Base-by-base conservation (phyloP, 2,329 filamentous ascomycete genomes). In the Phyllosticta citribraziliensis region DNA sequence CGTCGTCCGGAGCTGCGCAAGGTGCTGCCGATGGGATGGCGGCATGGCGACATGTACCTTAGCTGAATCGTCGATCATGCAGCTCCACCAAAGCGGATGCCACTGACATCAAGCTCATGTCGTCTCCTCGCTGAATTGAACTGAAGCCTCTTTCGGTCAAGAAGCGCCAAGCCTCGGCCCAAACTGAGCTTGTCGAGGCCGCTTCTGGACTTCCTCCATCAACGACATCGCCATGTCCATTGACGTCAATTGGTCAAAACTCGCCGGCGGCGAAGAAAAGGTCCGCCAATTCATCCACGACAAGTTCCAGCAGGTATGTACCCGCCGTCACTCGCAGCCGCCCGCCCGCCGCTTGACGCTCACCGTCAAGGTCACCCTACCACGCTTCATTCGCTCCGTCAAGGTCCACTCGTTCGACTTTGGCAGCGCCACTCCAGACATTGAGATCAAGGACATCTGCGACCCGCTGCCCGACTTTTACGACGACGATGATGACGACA, bases 401-500 rank as follows among this genome's bases (percentile, higher is more conserved):
- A 88, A 91, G 60, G 92, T 97, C 51, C 92, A 97, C 73, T 87
- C 89, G 64, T 99, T 99, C 75, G 87, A 93, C 65, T 97, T 99
- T 73, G 94, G 94, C 55, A 84, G 80, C 27, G 85, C 93, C 56
- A 81, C 89, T 50, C 94, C 94, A 1, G 84, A 89, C 67, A 83
- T 99, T 52, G 91, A 95, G 71, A 87, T 99, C 69, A 97, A 97
- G 76, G 94, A 97, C 73, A 92, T 99, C 64, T 95, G 93, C 67
- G 92, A 99, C 72, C 94, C 94, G 1, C 82, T 97, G 62, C 87
- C 91, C 0, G 94, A 99, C 69, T 99, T 99, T 71, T 99, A 99
- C 78, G 94, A 97, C 68, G 86, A 89, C 67, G 85, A 88, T 25
- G 78, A 85, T 47, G 87, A 88, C 63, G 82, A 83, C 22, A 2